Percentiles rank a stretch among this genome's conserved stretches.
Conservation (phyloP, 2,329 filamentous ascomycete species). For the Nannizziopsis arthrosporioides region DNA sequence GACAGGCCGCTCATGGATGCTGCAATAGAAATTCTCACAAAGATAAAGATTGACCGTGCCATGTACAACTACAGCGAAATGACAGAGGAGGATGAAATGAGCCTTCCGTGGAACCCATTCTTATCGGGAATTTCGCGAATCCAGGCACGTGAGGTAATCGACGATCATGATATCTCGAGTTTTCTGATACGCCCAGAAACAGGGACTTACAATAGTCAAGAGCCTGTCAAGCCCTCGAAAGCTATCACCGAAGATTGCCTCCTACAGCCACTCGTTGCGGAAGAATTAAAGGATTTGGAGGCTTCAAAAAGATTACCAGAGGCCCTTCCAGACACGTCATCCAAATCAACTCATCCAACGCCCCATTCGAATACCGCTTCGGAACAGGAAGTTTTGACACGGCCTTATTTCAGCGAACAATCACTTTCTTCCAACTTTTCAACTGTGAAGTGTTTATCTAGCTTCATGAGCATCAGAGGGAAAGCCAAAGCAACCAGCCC, state of each 20-base stretch:
- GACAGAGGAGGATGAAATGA: not conserved
- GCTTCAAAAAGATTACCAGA: too few relatives aligned
- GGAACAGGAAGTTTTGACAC: too few relatives aligned
- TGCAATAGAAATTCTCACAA: not conserved
- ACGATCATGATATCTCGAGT: not conserved
- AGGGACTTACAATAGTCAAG: not conserved
- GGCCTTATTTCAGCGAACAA: too few relatives aligned
- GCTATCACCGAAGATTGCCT: not conserved
- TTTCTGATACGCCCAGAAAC: not conserved
- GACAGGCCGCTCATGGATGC: not conserved
- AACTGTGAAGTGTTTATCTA: slow-evolving; percentile 33
- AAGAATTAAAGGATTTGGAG: too few relatives aligned
- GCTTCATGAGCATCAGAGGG: slow-evolving; percentile 42
- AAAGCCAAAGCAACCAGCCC: slow-evolving; percentile 14
- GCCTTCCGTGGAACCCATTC: slow-evolving; percentile 9
- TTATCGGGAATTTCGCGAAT: not conserved
- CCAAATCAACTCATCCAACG: too few relatives aligned
- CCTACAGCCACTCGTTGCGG: too few relatives aligned
- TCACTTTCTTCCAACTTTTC: slow-evolving; percentile 26
- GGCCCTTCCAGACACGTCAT: too few relatives aligned
- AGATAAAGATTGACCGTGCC: not conserved
- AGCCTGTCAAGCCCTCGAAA: not conserved
- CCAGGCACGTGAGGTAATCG: not conserved
- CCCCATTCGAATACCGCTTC: too few relatives aligned
- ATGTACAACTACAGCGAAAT: not conserved